Evolutionary conservation across 805 yeast genomes (phyloP), one percentile per base, ranked within the genome.

Genomic region (Priceomyces carsonii): DNA sequence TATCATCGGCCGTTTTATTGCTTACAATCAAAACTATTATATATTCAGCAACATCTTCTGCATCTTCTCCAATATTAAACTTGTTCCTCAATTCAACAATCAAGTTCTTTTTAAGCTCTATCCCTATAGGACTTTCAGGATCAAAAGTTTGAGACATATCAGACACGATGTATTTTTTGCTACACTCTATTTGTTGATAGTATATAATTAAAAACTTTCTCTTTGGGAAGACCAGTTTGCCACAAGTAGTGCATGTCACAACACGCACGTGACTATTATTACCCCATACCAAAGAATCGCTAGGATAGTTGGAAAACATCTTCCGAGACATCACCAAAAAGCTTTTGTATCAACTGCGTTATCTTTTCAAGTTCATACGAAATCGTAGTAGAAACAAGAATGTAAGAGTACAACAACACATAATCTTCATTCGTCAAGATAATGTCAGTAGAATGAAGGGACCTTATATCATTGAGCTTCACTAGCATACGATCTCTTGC

Each of bases 381-480:
- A 27, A 86, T 77, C 2, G 82, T 75, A 25, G 81, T 66, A 0
- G 90, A 79, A 15, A 84, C 90, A 54, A 86, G 66, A 30, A 82
- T 73, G 55, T 85, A 86, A 0, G 90, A 77, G 51, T 85, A 87
- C 32, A 86, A 69, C 47, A 86, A 59, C 14, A 86, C 87, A 53
- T 84, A 86, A 47, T 86, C 95, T 42, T 82, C 85, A 49, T 83
- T 82, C 8, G 73, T 63, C 26, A 79, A 53, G 13, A 51, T 42
- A 23, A 48, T 45, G 21, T 57, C 45, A 9, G 15, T 18, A 14
- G 35, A 35, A 4, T 35, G 27, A 19, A 21, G 51, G 52, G 28
- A 62, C 33, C 93, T 61, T 13, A 80, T 75, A 40, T 77, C 79
- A 40, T 75, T 79, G 43, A 85, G 63, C 46, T 83, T 85, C 29